phyloP scores from a whole-genome alignment of 306 rosid genomes.

The Castanea mollissima region DNA sequence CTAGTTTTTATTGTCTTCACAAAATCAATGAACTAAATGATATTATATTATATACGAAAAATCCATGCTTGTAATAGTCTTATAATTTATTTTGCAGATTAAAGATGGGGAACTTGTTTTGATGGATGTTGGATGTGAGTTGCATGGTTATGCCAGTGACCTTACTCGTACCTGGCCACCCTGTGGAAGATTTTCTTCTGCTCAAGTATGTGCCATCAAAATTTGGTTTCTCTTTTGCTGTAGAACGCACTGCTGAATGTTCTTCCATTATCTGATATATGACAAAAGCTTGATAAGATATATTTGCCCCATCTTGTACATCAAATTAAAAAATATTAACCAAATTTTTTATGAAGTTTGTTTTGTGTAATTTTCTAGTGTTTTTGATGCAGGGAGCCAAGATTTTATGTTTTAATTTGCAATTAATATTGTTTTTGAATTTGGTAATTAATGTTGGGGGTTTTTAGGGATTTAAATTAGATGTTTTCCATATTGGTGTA shows the following conservation, averaged over 20 bases:
- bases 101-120: slow-evolving; percentile 86
- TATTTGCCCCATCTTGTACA: background rate
- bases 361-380: background rate
- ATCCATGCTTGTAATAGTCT: slow-evolving; percentile 8
- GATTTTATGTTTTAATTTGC: no score
- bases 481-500: no score
- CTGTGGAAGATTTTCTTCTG: slow-evolving; percentile 78
- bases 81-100: slow-evolving; percentile 54
- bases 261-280: slow-evolving; percentile 10
- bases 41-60: background rate
- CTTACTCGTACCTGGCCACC: slow-evolving; percentile 98
- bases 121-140: slow-evolving; percentile 96
- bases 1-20: background rate
- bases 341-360: slow-evolving; percentile 3
- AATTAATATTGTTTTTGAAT: no score
- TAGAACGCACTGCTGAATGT: slow-evolving; percentile 38
- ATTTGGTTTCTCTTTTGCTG: slow-evolving; percentile 58
- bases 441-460: no score
- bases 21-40: background rate
- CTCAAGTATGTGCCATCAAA: slow-evolving; percentile 46
- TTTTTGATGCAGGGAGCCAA: background rate
- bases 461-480: no score
- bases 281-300: slow-evolving; percentile 5
- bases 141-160: slow-evolving; percentile 90
- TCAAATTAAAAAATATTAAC: background rate